Evolutionary conservation across 768 basidiomycete species (phyloP).

Genomic region (Mrakia hoshinonis): DNA sequence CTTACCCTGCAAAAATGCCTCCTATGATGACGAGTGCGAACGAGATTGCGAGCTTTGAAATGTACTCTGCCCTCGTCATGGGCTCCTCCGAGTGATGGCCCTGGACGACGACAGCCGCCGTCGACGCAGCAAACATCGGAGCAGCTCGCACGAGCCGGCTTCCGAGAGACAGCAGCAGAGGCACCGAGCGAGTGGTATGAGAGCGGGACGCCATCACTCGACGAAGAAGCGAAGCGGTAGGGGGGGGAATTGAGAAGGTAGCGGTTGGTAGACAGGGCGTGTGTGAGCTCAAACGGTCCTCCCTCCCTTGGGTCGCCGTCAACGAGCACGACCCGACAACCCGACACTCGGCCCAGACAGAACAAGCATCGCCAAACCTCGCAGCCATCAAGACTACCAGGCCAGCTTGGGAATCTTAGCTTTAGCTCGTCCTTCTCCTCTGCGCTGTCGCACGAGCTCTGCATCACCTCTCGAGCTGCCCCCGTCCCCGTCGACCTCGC

Average conservation of each 20-base stretch:
- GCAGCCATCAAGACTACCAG: background rate
- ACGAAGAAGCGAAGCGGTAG: too few relatives aligned
- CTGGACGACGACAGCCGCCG: background rate
- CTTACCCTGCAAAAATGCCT: conserved; percentile 86
- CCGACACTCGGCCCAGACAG: background rate
- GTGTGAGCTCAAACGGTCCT: background rate
- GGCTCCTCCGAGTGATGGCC: conserved; percentile 16
- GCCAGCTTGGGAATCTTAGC: background rate
- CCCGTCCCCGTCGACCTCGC: too few relatives aligned
- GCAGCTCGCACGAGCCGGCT: conserved; percentile 15
- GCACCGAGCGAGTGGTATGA: background rate
- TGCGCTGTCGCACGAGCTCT: background rate
- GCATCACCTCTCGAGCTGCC: too few relatives aligned
- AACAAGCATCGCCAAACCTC: background rate
- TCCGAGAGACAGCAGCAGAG: background rate
- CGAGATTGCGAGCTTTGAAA: conserved; percentile 61
- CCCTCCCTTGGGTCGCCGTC: too few relatives aligned
- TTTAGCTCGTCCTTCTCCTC: background rate
- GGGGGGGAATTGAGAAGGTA: background rate
- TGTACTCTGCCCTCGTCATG: conserved; percentile 60
- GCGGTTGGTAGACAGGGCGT: background rate
- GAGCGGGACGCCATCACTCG: background rate
- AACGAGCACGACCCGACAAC: too few relatives aligned
- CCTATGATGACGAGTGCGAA: conserved; percentile 66
- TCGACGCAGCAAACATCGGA: background rate